These are phyloP conservation scores for Lentinula aciculospora DNA, from an alignment of 768 basidiomycete species.

Conservation along the genomic window DNA sequence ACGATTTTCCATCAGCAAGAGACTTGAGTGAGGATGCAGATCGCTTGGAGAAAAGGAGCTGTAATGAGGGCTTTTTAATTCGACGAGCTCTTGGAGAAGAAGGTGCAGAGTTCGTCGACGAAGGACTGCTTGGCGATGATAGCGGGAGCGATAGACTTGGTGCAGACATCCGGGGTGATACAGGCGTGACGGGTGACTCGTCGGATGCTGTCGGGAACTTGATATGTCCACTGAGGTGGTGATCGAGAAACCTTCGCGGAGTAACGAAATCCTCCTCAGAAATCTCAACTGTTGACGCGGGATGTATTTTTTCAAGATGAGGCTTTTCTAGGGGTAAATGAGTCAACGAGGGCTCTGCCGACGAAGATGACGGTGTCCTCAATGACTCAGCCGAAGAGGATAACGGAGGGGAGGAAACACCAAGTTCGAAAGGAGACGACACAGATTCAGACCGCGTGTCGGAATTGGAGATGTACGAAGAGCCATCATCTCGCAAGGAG, in stretches of 20 bases:
- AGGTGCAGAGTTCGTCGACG: constrained; percentile 23
- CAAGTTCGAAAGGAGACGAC: constrained; percentile 11
- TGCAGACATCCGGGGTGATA: constrained; percentile 28
- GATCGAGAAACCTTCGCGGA: constrained; percentile 6
- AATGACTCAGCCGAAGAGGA: constrained; percentile 60
- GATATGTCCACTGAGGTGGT: constrained; percentile 24
- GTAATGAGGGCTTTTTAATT: constrained; percentile 65
- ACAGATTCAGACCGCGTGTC: constrained; percentile 16
- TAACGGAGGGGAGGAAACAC: constrained; percentile 34
- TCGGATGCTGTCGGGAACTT: constrained; percentile 42
- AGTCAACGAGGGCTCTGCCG: constrained; percentile 37
- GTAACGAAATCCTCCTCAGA: constrained; percentile 13
- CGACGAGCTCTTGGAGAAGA: constrained; percentile 26
- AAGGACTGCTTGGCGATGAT: constrained; percentile 9
- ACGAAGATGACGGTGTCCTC: constrained; percentile 47
- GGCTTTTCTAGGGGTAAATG: constrained; percentile 25
- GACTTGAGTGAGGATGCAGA: constrained; percentile 43
- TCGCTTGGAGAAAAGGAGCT: constrained; percentile 62
- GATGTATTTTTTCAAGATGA: constrained; percentile 16
- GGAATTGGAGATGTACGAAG: constrained; percentile 22
- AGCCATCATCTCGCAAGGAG: constrained; percentile 11
- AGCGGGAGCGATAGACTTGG: constrained; percentile 29
- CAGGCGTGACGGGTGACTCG: constrained; percentile 21
- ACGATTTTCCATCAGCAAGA: constrained; percentile 21
- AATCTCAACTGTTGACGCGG: constrained; percentile 13